Base-by-base conservation (phyloP, 192 early-diverging fungal genomes). In the Podila clonocystis region DNA sequence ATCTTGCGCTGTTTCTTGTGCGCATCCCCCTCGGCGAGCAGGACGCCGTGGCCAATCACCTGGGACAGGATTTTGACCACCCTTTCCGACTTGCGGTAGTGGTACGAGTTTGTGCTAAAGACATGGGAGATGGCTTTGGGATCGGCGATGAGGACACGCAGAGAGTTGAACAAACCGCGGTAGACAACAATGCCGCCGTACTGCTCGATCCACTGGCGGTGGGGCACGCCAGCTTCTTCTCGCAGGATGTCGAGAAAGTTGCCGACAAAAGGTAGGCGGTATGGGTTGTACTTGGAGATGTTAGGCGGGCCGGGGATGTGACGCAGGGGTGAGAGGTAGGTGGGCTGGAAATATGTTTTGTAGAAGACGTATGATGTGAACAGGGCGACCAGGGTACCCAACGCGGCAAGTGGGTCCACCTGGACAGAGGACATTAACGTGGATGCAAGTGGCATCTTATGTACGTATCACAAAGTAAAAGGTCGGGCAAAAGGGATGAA, bases 1-100 rank as follows among this genome's bases (percentile, higher is more conserved):
- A 89, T 83, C 63, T 88, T 89, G 36, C 89, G 82, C 58, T 91
- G 89, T 34, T 70, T 70, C 55, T 62, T 65, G 70, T 91, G 89
- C 8, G 30, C 82, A 50, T 76, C 82, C 2, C 89, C 89, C 62
- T 91, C 89, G 5, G 85, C 78, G 9, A 91, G 66, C 33, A 91
- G 50, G 11, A 91, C 59, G 17, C 88, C 88, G 38, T 77, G 58
- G 22, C 89, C 88, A 26, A 89, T 33, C 9, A 88, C 62, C 49
- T 64, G 50, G 4, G 73, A 65, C 24, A 89, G 22, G 29, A 85
- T 52, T n/a, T 58, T 60, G 3, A 65, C 45, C 11, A 74, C 36
- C 5, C 69, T 36, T 19, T 59, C 33, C n/a, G 87, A 64, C 48
- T 88, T 89, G 17, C 68, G 57, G 64, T 83, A 91, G 9, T 86